Percentiles rank a stretch among this genome's conserved stretches.
Conservation (phyloP, 495 filamentous ascomycete species). For the Opeltia flavorubescens region DNA sequence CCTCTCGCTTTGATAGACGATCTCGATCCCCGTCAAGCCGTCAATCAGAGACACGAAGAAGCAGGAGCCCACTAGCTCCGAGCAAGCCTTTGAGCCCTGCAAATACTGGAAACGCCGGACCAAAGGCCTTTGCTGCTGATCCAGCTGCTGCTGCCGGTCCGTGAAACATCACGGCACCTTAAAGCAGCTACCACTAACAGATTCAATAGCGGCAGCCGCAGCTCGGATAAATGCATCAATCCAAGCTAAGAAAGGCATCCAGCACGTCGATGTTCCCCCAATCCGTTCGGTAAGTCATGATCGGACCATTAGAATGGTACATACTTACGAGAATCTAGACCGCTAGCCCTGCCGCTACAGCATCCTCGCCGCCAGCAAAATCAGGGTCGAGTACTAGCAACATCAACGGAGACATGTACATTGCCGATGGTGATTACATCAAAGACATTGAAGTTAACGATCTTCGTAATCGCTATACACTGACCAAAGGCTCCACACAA, state of each 20-base stretch:
- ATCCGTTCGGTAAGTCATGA: constrained; percentile 45
- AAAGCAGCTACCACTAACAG: neutral
- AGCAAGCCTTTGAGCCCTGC: constrained; percentile 40
- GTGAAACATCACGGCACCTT: constrained; percentile 2
- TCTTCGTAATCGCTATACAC: constrained; percentile 87
- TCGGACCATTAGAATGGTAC: neutral
- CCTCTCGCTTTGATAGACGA: constrained; percentile 69
- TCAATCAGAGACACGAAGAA: constrained; percentile 48
- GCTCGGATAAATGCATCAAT: constrained; percentile 88
- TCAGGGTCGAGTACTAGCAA: constrained; percentile 37
- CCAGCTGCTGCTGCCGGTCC: constrained; percentile 80
- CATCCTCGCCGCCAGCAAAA: constrained; percentile 29
- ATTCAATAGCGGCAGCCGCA: constrained; percentile 61
- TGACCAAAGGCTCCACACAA: constrained; percentile 96
- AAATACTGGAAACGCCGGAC: constrained; percentile 21
- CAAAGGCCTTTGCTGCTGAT: constrained; percentile 34
- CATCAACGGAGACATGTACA: constrained; percentile 77
- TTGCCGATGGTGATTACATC: constrained; percentile 92
- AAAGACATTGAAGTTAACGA: constrained; percentile 98
- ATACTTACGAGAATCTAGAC: constrained; percentile 25
- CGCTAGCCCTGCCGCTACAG: constrained; percentile 33
- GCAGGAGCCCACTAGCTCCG: constrained; percentile 58
- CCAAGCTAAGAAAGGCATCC: constrained; percentile 82
- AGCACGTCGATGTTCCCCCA: constrained; percentile 87
- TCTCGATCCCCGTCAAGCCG: constrained; percentile 66